A percentile compares a stretch with the other conserved stretches of the same genome.
phyloP scores from a whole-genome alignment of 257 asterid species.

The Nicotiana sylvestris region DNA sequence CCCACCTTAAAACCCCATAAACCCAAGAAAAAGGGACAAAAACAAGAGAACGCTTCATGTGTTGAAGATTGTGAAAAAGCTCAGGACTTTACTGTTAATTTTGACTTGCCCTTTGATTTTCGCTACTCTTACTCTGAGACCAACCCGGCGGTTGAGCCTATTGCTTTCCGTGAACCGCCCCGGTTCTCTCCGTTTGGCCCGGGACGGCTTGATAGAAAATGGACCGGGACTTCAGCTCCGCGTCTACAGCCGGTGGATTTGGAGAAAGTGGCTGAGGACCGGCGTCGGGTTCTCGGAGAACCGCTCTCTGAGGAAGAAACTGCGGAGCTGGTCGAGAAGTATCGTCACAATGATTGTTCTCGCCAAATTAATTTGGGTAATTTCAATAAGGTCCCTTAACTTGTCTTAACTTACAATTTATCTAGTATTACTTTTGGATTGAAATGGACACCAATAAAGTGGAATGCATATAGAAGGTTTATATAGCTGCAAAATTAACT shows the following conservation, averaged over 20 bases:
- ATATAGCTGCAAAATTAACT: background rate
- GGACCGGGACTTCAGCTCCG: conserved; percentile 81
- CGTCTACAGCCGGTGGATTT: conserved; percentile 30
- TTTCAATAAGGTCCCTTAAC: background rate
- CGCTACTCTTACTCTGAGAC: conserved; percentile 78
- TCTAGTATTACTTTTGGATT: background rate
- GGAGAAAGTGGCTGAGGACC: conserved; percentile 48
- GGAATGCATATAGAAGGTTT: background rate
- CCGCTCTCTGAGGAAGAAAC: conserved; percentile 64
- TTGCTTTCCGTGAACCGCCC: conserved; percentile 72
- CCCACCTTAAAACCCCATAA: conserved; percentile 19
- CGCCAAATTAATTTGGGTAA: conserved; percentile 86
- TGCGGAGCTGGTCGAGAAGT: conserved; percentile 74
- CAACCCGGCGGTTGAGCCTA: conserved; percentile 55
- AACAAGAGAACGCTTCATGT: conserved; percentile 13
- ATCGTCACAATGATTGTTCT: conserved; percentile 64
- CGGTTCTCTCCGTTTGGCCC: conserved; percentile 86
- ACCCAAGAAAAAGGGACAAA: conserved; percentile 11
- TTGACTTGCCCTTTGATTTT: conserved; percentile 74
- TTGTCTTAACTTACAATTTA: background rate
- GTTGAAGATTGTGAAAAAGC: background rate
- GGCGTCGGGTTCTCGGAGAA: conserved; percentile 51
- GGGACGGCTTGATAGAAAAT: conserved; percentile 68
- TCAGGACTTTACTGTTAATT: conserved; percentile 23
- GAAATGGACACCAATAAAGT: background rate